Evolutionary conservation across 306 rosid species (phyloP), one percentile per base, ranked within the genome.

Genomic region (Glycine soja): DNA sequence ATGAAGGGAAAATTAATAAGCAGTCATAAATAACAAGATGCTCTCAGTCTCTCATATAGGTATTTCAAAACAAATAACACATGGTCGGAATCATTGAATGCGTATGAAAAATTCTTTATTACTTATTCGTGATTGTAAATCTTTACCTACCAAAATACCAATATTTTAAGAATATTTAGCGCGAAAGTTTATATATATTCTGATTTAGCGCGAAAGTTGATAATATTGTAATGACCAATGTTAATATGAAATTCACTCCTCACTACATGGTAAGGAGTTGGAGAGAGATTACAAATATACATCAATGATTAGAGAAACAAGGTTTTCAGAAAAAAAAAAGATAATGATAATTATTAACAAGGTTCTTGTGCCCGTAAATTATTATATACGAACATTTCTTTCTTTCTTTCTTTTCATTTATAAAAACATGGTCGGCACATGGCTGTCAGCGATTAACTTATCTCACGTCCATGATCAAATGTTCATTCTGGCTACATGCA

Each of bases 391-490:
- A 52, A 19, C 58, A n/a, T 66, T 43, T 36, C 13, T 75, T 36
- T 24, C 30, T 75, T 36, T 24, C 30, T 24, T 24, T 34, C 43
- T 58, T 76, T 76, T n/a, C 36, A 12, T 56, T 19, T 53, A 24
- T 82, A 59, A 47, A 84, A 64, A 15, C 65, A 71, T 72, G 53
- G 72, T 68, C 65, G 74, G 84, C 80, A 68, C 58, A 48, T 74
- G 81, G 77, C 34, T 59, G 75, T 47, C 53, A 63, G 4, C 54
- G 15, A 42, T 64, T 15, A 70, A 34, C 16, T 74, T 46, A 53
- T 45, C 76, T 52, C 16, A 19, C 42, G 43, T 56, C 64, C 34
- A 71, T 70, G 77, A 61, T 52, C 70, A 54, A 67, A 16, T 43
- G 3, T 58, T 68, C 45, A 40, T 61, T 40, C 42, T 34, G 57